phyloP scores from a whole-genome alignment of 2,329 filamentous ascomycete genomes.

The Pyrenochaeta sp. region DNA sequence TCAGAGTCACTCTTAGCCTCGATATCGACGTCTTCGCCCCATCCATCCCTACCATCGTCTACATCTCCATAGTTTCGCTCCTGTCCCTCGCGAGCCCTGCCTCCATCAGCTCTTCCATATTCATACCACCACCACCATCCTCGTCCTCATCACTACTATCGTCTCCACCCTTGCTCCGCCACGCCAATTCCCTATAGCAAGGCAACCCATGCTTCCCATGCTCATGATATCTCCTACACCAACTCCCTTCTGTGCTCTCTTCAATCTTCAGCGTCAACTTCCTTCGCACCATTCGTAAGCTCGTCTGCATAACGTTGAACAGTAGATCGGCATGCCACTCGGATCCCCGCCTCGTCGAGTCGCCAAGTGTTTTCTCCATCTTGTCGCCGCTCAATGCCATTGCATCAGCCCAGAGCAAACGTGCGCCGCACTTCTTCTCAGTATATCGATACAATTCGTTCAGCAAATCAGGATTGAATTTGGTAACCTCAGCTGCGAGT shows the following conservation, averaged over 20 bases:
- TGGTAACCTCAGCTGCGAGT: conserved; percentile 17
- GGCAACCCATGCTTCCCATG: conserved; percentile 26
- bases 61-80: conserved; percentile 1
- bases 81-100: not conserved
- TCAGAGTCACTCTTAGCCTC: conserved; percentile 19
- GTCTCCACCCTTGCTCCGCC: not conserved
- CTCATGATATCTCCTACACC: conserved; percentile 45
- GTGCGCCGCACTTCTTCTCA: conserved; percentile 24
- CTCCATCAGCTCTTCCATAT: not conserved
- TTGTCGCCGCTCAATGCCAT: conserved; percentile 34
- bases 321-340: conserved; percentile 26
- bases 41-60: not conserved
- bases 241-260: conserved; percentile 33
- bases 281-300: conserved; percentile 29
- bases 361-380: conserved; percentile 13
- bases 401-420: conserved; percentile 44
- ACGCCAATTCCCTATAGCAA: conserved; percentile 36
- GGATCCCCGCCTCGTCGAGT: not conserved
- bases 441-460: conserved; percentile 36
- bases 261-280: conserved; percentile 44
- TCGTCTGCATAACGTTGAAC: conserved; percentile 37
- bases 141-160: not conserved
- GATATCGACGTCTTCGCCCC: not conserved
- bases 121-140: not conserved
- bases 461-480: conserved; percentile 21